A percentile compares a stretch with the other conserved stretches of the same genome.
Conservation (phyloP, 2,329 filamentous ascomycete species). For the Bipolaris cookei region DNA sequence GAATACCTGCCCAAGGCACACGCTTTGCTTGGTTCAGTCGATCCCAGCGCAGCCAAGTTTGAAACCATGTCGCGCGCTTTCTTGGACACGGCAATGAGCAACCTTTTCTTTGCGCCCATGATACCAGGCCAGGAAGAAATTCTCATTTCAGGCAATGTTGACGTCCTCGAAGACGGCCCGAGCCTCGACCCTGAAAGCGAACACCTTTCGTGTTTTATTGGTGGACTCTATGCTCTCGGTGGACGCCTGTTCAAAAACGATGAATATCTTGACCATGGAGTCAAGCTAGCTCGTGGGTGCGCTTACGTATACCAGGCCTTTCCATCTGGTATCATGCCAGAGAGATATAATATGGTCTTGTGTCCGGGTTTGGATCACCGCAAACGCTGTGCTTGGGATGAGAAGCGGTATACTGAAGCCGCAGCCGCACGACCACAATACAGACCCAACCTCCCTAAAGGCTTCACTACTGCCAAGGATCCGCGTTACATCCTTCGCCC, state of each 20-base stretch:
- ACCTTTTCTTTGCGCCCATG: slow-evolving; percentile 58
- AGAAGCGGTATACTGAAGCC: slow-evolving; percentile 41
- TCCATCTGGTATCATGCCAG: slow-evolving; percentile 66
- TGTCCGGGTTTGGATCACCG: slow-evolving; percentile 48
- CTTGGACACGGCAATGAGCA: slow-evolving; percentile 53
- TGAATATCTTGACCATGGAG: slow-evolving; percentile 61
- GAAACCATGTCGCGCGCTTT: slow-evolving; percentile 60
- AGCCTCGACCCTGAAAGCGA: slow-evolving; percentile 58
- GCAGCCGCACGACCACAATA: slow-evolving; percentile 23
- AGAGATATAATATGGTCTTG: slow-evolving; percentile 60
- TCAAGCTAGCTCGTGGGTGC: slow-evolving; percentile 65
- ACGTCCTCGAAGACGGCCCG: slow-evolving; percentile 20
- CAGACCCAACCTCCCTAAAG: slow-evolving; percentile 51
- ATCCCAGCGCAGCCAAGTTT: slow-evolving; percentile 58
- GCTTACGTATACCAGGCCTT: slow-evolving; percentile 65
- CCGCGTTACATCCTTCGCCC: slow-evolving; percentile 57
- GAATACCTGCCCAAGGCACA: slow-evolving; percentile 49
- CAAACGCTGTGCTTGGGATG: slow-evolving; percentile 58
- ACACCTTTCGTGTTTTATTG: slow-evolving; percentile 66
- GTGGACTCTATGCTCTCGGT: slow-evolving; percentile 67
- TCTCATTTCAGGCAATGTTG: slow-evolving; percentile 47
- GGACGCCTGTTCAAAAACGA: slow-evolving; percentile 62
- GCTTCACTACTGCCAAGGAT: slow-evolving; percentile 53
- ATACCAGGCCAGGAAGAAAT: slow-evolving; percentile 39
- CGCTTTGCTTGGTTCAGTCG: slow-evolving; percentile 49